Base-by-base conservation (phyloP, 257 asterid species). In the Solanum pennellii region DNA sequence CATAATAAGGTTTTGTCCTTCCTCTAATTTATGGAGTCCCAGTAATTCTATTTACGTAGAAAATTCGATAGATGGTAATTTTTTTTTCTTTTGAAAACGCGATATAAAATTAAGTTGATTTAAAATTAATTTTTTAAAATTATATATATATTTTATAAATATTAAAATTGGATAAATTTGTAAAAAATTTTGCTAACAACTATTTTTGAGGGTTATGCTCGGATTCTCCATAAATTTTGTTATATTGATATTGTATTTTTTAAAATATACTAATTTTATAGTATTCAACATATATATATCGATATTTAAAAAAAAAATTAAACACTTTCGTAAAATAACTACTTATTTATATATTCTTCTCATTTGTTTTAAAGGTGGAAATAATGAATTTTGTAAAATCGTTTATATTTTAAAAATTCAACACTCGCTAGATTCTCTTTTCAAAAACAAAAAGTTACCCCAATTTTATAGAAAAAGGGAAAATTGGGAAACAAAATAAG, bases 381-480 rank as follows among this genome's bases (percentile, higher is more conserved):
- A 23, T 10, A 2, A n/a, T 62, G 69, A 12, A 23, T 60, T 62
- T 62, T 23, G 5, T 56, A 0, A 20, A 56, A 62, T 62, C 5
- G 4, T 23, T 23, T 3, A 62, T n/a, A 23, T n/a, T 62, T 0
- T 60, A 60, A 60, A 59, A 60, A 60, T 21, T 23, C 14, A 4
- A 60, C 3, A 23, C 14, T 9, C 3, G 1, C 0, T 23, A 0
- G 31, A 23, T 62, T n/a, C 71, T 62, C 29, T 0, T n/a, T n/a
- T n/a, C 13, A 62, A 2, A 62, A 23, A 62, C 7, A 23, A 62
- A 62, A 62, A 76, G 60, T 41, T 76, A 12, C 8, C 47, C 14
- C 35, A 76, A 37, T 76, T 42, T 42, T 3, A 42, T 23, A 21
- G 23, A 12, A 12, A 37, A 15, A 4, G 77, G 62, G n/a, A 0